Percentiles rank a stretch among this genome's conserved stretches.
Conservation (phyloP, 176 grass and related monocot genomes). For the Eleusine indica region DNA sequence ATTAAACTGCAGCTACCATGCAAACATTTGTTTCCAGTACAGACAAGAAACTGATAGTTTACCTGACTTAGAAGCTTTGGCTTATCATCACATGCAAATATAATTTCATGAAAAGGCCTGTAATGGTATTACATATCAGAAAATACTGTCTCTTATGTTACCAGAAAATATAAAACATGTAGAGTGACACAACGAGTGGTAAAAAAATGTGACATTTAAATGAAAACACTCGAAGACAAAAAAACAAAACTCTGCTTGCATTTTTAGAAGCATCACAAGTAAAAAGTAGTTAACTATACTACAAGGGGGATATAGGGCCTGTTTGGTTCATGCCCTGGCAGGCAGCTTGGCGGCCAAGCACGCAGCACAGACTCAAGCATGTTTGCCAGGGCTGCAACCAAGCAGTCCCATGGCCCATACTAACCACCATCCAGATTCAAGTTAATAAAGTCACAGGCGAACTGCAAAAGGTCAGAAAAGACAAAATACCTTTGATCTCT, state of each 20-base stretch:
- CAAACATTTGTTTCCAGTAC: conserved; percentile 23
- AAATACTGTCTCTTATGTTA: conserved; percentile 31
- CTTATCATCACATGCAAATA: conserved; percentile 80
- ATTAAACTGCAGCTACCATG: conserved; percentile 22
- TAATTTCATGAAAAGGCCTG: conserved; percentile 74
- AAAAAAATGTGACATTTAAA: conserved; percentile 21
- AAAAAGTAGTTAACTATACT: conserved; percentile 17
- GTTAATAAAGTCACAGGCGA: background rate
- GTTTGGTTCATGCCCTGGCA: too few relatives aligned
- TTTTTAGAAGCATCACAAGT: conserved; percentile 8
- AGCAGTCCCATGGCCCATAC: too few relatives aligned
- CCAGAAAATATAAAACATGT: conserved; percentile 13
- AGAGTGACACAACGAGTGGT: background rate
- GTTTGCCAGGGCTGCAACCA: too few relatives aligned
- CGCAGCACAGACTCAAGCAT: too few relatives aligned
- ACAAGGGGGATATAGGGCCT: background rate
- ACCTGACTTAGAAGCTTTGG: conserved; percentile 84
- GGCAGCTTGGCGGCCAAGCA: too few relatives aligned
- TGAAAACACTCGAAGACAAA: conserved; percentile 1
- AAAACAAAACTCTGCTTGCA: background rate
- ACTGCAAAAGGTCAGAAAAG: conserved; percentile 2
- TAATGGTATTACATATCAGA: conserved; percentile 45
- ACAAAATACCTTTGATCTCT: conserved; percentile 48
- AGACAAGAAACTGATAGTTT: conserved; percentile 45
- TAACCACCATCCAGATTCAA: background rate